Evolutionary conservation across 345 rosid species (phyloP).

Genomic region (Psidium friedrichsthalianum): DNA sequence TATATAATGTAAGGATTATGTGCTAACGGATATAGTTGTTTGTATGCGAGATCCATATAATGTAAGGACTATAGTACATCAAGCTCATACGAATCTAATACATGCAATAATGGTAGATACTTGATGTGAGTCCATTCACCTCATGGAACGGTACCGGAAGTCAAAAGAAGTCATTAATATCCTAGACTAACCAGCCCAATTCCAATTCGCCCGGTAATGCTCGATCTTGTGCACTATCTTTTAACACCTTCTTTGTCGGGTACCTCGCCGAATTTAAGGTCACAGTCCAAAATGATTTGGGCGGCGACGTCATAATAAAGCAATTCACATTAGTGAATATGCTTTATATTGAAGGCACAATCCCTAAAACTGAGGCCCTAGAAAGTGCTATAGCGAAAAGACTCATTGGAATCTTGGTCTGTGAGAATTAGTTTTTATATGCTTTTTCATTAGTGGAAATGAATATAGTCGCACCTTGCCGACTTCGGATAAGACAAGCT

Average conservation of each 20-base stretch:
- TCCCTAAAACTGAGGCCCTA: neutral
- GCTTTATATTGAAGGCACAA: neutral
- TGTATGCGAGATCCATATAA: no score
- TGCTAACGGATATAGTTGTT: no score
- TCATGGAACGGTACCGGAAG: neutral
- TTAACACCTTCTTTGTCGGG: neutral
- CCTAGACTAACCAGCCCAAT: neutral
- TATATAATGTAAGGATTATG: no score
- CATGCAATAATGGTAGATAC: neutral
- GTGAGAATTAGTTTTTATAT: neutral
- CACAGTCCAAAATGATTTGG: neutral
- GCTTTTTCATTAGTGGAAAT: neutral
- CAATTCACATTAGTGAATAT: neutral
- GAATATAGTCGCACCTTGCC: neutral
- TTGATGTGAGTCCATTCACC: neutral
- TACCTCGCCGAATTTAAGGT: neutral
- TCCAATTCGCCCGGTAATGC: neutral
- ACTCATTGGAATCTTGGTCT: neutral
- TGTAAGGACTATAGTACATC: neutral
- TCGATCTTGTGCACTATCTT: neutral
- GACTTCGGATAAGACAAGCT: neutral
- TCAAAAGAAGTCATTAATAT: neutral
- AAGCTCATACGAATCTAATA: neutral
- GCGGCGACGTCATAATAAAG: neutral
- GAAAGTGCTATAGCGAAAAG: neutral